Conservation (phyloP, 495 filamentous ascomycete genomes). For the Hyaloscypha bicolor region DNA sequence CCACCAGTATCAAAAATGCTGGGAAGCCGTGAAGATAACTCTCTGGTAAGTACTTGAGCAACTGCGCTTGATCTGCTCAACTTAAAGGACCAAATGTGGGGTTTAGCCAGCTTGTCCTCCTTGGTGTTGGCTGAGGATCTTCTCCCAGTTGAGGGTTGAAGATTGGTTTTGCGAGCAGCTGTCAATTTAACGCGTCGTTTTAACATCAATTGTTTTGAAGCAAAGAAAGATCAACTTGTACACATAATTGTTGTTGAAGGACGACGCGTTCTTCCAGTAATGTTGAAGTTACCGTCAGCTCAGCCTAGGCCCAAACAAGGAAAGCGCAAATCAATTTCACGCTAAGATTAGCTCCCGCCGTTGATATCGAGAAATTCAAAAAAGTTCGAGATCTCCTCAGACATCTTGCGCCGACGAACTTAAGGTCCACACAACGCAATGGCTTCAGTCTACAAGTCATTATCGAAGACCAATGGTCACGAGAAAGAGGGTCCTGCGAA, state of each 20-base stretch:
- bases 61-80: too few species aligned
- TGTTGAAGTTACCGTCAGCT: neutral
- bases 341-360: constrained; percentile 22
- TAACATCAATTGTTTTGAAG: too few species aligned
- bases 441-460: constrained; percentile 92
- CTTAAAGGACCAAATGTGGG: too few species aligned
- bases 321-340: neutral
- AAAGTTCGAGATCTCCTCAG: constrained; percentile 16
- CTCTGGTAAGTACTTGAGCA: too few species aligned
- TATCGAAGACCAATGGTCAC: constrained; percentile 65
- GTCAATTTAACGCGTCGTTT: too few species aligned
- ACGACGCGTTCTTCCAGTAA: neutral
- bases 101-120: too few species aligned
- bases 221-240: neutral
- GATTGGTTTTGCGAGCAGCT: too few species aligned
- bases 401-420: constrained; percentile 24
- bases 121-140: neutral
- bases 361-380: constrained; percentile 16
- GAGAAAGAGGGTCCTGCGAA: constrained; percentile 48
- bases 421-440: constrained; percentile 53
- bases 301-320: neutral
- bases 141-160: neutral
- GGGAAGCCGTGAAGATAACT: too few species aligned
- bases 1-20: too few species aligned
- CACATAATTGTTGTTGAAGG: neutral